Evolutionary conservation across 495 filamentous ascomycete genomes (phyloP).

Genomic region (Aspergillus kassunensis): DNA sequence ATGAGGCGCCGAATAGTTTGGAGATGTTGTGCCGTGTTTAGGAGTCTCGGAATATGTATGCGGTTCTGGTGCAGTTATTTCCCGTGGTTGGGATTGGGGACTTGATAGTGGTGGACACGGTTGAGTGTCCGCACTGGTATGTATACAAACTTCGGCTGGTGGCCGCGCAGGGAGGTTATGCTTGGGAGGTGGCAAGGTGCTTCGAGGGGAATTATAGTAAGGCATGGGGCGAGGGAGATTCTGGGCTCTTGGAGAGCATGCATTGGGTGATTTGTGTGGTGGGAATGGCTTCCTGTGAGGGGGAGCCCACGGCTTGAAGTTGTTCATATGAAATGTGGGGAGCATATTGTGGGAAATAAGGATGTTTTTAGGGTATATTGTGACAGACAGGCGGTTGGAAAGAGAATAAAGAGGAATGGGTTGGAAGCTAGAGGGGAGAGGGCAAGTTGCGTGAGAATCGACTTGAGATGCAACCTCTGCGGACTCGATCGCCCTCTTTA

Average conservation of each 20-base stretch:
- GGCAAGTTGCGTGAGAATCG: not conserved
- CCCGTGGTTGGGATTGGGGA: not conserved
- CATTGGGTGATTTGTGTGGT: not conserved
- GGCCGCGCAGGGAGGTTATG: constrained; percentile 19
- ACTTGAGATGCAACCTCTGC: not conserved
- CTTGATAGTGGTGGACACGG: not conserved
- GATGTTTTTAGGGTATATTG: not conserved
- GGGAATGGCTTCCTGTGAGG: not conserved
- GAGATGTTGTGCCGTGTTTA: constrained; percentile 1
- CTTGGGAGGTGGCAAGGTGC: constrained; percentile 14
- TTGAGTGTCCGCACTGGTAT: constrained; percentile 9
- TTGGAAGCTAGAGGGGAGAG: not conserved
- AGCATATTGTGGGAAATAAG: constrained; percentile 6
- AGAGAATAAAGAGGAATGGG: not conserved
- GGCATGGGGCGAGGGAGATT: not conserved
- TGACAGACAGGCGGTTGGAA: not conserved
- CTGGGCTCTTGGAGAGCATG: not conserved
- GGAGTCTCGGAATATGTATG: not conserved
- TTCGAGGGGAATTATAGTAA: constrained; percentile 1
- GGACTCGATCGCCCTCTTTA: not conserved
- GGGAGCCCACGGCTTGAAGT: constrained; percentile 5
- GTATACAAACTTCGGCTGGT: constrained; percentile 18
- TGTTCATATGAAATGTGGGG: constrained; percentile 5
- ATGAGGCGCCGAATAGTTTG: not conserved
- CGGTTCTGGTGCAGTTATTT: not conserved